These are phyloP conservation scores for Capronia americana DNA, from an alignment of 2,329 filamentous ascomycete genomes.

Conservation along the genomic window DNA sequence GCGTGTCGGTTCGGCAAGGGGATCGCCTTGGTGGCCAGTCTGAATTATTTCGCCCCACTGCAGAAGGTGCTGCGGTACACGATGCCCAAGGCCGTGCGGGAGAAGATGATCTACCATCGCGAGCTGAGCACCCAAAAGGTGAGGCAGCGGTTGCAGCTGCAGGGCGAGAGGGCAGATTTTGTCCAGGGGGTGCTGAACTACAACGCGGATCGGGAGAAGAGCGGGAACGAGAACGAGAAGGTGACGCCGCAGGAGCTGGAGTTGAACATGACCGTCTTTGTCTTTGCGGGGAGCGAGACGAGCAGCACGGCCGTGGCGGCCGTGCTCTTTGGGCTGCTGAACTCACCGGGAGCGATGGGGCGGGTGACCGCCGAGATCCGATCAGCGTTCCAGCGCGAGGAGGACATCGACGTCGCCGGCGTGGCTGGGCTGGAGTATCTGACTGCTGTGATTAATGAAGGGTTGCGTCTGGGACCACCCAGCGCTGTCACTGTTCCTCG, in stretches of 20 bases:
- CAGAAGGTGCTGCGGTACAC: conserved; percentile 21
- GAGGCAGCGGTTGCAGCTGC: conserved; percentile 11
- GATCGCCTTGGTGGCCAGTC: conserved; percentile 32
- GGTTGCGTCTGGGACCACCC: conserved; percentile 28
- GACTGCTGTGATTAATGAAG: conserved; percentile 32
- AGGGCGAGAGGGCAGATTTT: conserved; percentile 21
- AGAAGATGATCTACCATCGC: conserved; percentile 24
- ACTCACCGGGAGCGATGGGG: conserved; percentile 43
- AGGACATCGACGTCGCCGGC: conserved; percentile 45
- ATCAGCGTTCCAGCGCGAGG: conserved; percentile 44
- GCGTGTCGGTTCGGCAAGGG: conserved; percentile 37
- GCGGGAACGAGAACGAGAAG: conserved; percentile 39
- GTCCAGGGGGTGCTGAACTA: conserved; percentile 24
- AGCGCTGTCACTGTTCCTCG: conserved; percentile 26
- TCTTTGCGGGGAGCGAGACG: conserved; percentile 54
- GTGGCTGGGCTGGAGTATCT: conserved; percentile 30
- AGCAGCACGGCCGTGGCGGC: conserved; percentile 54
- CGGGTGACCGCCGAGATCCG: conserved; percentile 47
- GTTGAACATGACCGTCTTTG: conserved; percentile 41
- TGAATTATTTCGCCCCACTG: conserved; percentile 26
- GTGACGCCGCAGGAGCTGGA: conserved; percentile 73
- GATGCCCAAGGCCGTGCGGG: conserved; percentile 14
- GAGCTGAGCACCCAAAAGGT: conserved; percentile 20
- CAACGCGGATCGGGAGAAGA: conserved; percentile 6
- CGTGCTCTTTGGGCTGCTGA: conserved; percentile 50